Percentiles rank a stretch among this genome's conserved stretches.
phyloP scores from a whole-genome alignment of 208 protist genomes.

The Leishmania aethiopica region DNA sequence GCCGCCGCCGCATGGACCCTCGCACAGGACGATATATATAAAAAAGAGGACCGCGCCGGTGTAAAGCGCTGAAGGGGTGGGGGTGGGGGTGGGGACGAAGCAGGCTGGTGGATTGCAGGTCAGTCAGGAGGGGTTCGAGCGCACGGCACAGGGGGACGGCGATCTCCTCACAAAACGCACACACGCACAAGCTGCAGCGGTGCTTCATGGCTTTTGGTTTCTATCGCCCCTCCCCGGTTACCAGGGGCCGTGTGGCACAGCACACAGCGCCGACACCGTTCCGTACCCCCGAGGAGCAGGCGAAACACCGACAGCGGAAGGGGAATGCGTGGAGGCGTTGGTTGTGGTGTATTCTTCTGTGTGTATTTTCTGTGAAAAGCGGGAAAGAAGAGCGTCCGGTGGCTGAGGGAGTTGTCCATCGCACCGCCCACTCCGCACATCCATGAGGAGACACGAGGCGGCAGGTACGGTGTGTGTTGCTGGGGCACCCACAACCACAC shows the following conservation, averaged over 20 bases:
- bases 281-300: background rate
- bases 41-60: background rate
- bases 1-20: conserved; percentile 13
- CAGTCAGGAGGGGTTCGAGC: background rate
- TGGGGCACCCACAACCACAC: background rate
- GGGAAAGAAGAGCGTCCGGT: background rate
- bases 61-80: background rate
- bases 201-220: background rate
- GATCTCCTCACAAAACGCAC: background rate
- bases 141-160: background rate
- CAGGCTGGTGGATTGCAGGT: background rate
- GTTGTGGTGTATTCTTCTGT: background rate
- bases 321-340: background rate
- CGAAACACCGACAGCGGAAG: background rate
- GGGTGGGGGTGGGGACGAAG: background rate
- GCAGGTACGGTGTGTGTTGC: background rate
- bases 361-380: background rate
- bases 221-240: background rate
- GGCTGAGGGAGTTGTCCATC: background rate
- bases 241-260: background rate
- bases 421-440: background rate
- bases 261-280: background rate
- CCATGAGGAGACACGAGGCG: background rate
- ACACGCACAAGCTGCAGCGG: background rate
- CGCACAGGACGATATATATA: too few species aligned